Percentiles rank a stretch among this genome's conserved stretches.
Conservation (phyloP, 179 eudicot genomes). For the Drosera spatulata region DNA sequence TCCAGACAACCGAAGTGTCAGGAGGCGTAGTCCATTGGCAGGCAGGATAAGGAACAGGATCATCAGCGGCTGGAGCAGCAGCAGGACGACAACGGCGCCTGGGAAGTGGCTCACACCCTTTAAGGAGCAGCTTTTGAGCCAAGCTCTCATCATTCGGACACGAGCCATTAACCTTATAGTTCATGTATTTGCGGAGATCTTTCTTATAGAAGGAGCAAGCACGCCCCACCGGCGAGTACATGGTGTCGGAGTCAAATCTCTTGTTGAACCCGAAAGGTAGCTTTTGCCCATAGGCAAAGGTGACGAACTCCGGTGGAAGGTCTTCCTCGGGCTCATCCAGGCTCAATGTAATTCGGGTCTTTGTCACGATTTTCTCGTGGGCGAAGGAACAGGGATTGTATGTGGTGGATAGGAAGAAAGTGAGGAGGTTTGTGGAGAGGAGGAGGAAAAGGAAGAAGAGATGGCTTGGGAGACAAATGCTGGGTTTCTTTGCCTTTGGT, state of each 20-base stretch:
- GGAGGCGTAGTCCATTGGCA: conserved; percentile 36
- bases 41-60: conserved; percentile 26
- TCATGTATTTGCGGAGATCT: conserved; percentile 20
- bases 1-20: conserved; percentile 34
- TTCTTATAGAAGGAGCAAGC: conserved; percentile 23
- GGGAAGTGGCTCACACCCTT: conserved; percentile 46
- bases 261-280: conserved; percentile 38
- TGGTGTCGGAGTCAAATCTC: conserved; percentile 25
- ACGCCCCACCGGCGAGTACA: conserved; percentile 29
- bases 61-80: conserved; percentile 14
- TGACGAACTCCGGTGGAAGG: conserved; percentile 1
- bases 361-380: neutral
- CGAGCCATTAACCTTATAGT: conserved; percentile 24
- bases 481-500: neutral
- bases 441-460: conserved; percentile 19
- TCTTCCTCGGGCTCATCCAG: neutral
- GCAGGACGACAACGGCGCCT: conserved; percentile 36
- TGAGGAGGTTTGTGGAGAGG: conserved; percentile 35
- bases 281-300: conserved; percentile 3
- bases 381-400: conserved; percentile 2
- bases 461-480: neutral
- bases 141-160: conserved; percentile 36
- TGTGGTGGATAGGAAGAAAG: conserved; percentile 21
- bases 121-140: conserved; percentile 36
- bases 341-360: neutral